Evolutionary conservation across 176 grass and related monocot genomes (phyloP), one percentile per base, ranked within the genome.

Genomic region (Phyllostachys edulis): DNA sequence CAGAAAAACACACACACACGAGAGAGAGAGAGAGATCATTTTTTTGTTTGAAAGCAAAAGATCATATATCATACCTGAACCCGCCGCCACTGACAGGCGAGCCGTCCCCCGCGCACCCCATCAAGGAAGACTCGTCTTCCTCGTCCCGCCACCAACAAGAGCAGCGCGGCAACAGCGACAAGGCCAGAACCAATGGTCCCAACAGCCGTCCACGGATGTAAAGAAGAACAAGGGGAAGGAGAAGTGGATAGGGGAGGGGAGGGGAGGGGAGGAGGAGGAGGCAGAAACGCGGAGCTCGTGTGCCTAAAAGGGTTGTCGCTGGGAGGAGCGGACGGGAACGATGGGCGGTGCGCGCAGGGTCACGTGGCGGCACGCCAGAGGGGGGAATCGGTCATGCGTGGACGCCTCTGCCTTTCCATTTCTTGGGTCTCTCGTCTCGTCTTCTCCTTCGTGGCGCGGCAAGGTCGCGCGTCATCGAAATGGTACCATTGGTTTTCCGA

Each of bases 31-130:
- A 54, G 17, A 47, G 55, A 68, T 47, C 61, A 9, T 59, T 3
- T 20, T 20, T 8, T 59, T 1, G 5, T 2, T 0, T 59, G 56
- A 10, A 21, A 47, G 44, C 57, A 73, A 8, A 73, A 8, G 36
- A 81, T 10, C 24, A 67, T 70, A 29, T 51, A 52, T 37, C 55
- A 15, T 70, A 96, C 94, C 94, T 93, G 87, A 92, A 90, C 21
- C 91, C 94, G 21, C 94, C 92, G 76, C 92, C 94, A 17, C 60
- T 88, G 60, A 80, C 82, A n/a, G 89, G 91, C 26, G 71, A 86
- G 21, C 37, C 23, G 56, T 88, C 86, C 9, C 62, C 72, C 6
- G 78, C 63, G 85, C 61, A 40, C 71, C 65, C 88, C 91, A 71
- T 80, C 68, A 60, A 67, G 16, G 32, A 70, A 9, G 46, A 47